phyloP scores from a whole-genome alignment of 2,329 filamentous ascomycete genomes.

The Boeremia lycopersici region DNA sequence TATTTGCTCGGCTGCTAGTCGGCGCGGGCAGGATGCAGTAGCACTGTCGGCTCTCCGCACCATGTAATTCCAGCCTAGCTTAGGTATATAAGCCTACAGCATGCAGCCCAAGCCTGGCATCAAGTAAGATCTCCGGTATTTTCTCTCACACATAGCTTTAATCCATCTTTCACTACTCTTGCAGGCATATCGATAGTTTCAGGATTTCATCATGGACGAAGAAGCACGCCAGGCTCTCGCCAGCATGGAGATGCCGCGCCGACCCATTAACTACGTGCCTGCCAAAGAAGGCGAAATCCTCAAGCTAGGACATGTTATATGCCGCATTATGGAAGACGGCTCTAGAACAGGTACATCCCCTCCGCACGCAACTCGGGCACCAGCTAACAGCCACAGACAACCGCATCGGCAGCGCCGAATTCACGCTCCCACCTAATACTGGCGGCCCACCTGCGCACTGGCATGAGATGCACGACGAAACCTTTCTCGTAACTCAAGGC shows the following conservation, averaged over 20 bases:
- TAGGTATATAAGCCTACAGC: slow-evolving; percentile 1
- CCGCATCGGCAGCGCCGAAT: slow-evolving; percentile 55
- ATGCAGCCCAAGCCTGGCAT: not conserved
- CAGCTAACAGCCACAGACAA: slow-evolving; percentile 46
- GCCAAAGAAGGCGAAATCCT: slow-evolving; percentile 57
- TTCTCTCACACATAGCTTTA: too few species aligned
- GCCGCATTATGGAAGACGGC: slow-evolving; percentile 59
- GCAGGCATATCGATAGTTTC: not conserved
- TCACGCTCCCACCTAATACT: slow-evolving; percentile 56
- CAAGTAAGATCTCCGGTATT: not conserved
- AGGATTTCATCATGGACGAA: slow-evolving; percentile 39
- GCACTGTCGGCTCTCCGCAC: slow-evolving; percentile 43
- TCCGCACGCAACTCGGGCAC: too few species aligned
- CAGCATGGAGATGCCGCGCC: slow-evolving; percentile 48
- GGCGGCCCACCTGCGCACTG: slow-evolving; percentile 58
- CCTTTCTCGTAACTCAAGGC: slow-evolving; percentile 61
- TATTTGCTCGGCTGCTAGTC: too few species aligned
- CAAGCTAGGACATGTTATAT: slow-evolving; percentile 56
- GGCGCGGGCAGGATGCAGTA: too few species aligned
- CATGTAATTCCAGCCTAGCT: slow-evolving; percentile 14
- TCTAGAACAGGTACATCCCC: slow-evolving; percentile 51
- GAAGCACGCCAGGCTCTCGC: slow-evolving; percentile 42
- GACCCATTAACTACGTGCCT: slow-evolving; percentile 57
- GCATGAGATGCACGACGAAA: slow-evolving; percentile 64
- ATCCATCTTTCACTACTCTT: not conserved